Evolutionary conservation across 2,329 filamentous ascomycete species (phyloP).

Genomic region (Sporothrix pallida): DNA sequence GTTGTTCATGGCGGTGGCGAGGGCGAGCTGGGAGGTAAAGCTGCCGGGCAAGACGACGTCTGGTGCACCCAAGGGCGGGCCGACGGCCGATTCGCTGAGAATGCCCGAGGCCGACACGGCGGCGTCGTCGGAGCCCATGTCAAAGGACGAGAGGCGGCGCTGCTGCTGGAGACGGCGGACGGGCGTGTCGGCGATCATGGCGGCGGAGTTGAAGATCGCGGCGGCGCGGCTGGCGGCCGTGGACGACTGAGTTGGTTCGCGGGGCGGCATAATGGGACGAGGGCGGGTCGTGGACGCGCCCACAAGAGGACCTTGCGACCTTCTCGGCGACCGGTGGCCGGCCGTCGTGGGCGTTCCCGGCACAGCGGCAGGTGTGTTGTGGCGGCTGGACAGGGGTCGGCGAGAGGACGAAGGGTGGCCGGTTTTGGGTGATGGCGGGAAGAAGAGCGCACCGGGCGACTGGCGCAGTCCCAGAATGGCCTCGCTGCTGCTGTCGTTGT

Average conservation of each 20-base stretch:
- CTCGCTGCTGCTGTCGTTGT: background rate
- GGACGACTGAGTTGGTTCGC: slow-evolving; percentile 60
- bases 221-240: slow-evolving; percentile 59
- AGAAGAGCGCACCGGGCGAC: slow-evolving; percentile 41
- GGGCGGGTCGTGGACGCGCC: slow-evolving; percentile 48
- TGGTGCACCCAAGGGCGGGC: slow-evolving; percentile 51
- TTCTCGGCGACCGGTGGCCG: slow-evolving; percentile 56
- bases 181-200: slow-evolving; percentile 53
- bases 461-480: background rate
- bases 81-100: slow-evolving; percentile 56
- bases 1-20: slow-evolving; percentile 64
- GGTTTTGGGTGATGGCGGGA: slow-evolving; percentile 52
- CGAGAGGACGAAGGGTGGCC: slow-evolving; percentile 38
- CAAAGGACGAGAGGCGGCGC: slow-evolving; percentile 66
- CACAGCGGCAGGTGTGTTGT: slow-evolving; percentile 50
- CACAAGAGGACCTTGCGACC: slow-evolving; percentile 38
- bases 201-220: slow-evolving; percentile 48
- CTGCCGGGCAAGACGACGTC: slow-evolving; percentile 66
- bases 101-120: slow-evolving; percentile 65
- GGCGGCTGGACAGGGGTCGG: slow-evolving; percentile 49
- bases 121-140: slow-evolving; percentile 63
- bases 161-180: slow-evolving; percentile 49
- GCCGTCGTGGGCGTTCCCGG: slow-evolving; percentile 40
- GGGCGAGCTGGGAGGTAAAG: slow-evolving; percentile 80
- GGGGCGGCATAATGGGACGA: slow-evolving; percentile 61